These are phyloP conservation scores for Malassezia furfur DNA, from an alignment of 1,284 basidiomycete genomes.

Conservation along the genomic window DNA sequence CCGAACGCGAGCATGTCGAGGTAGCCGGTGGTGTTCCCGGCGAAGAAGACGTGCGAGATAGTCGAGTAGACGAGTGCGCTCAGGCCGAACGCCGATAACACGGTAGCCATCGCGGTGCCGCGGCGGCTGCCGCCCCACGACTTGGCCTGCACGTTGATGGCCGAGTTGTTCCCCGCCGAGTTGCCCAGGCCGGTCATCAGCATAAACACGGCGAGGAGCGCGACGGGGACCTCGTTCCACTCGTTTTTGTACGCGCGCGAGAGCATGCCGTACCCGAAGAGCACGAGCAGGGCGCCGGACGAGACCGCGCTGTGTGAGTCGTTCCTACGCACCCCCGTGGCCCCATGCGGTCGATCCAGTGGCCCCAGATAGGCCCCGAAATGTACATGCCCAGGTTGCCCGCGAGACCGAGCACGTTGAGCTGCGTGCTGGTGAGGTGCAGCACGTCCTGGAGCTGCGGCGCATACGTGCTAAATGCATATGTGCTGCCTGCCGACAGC, in stretches of 20 bases:
- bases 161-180: conserved; percentile 42
- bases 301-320: conserved; percentile 10
- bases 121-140: conserved; percentile 48
- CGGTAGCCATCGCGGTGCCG: conserved; percentile 62
- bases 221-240: conserved; percentile 8
- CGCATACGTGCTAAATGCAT: conserved; percentile 45
- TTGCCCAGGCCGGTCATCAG: conserved; percentile 36
- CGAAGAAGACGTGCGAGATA: conserved; percentile 59
- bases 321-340: conserved; percentile 23
- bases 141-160: conserved; percentile 47
- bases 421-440: conserved; percentile 44
- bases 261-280: conserved; percentile 11
- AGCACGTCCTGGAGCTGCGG: conserved; percentile 47
- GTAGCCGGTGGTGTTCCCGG: conserved; percentile 63
- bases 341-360: conserved; percentile 37
- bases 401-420: conserved; percentile 49
- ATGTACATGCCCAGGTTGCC: conserved; percentile 49
- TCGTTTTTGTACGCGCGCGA: conserved; percentile 9
- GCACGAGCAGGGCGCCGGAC: conserved; percentile 10
- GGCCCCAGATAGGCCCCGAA: conserved; percentile 40
- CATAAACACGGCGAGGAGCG: conserved; percentile 28
- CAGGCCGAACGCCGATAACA: conserved; percentile 71
- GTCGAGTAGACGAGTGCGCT: conserved; percentile 71
- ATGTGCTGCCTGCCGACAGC: conserved; percentile 47
- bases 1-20: conserved; percentile 63